Evolutionary conservation across 768 basidiomycete species (phyloP), one percentile per base, ranked within the genome.

Genomic region (Termitomyces sp.): DNA sequence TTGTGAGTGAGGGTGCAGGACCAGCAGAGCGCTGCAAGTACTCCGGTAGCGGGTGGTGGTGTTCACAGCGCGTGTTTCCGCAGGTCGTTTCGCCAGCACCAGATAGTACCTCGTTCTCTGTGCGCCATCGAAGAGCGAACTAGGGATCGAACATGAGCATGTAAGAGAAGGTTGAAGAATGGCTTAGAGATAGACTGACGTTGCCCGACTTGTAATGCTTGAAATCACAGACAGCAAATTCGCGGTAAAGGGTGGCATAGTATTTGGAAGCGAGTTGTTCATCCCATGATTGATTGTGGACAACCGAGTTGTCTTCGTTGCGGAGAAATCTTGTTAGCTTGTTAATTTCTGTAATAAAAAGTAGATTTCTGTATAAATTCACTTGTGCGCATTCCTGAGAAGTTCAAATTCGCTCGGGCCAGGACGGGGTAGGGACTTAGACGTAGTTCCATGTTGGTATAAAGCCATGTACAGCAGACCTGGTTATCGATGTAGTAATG

Each of bases 201-300:
- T 90, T 88, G 15, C 92, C 91, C 0, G 89, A 85, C 73, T 94
- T 97, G 78, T 91, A 97, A 67, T 98, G 96, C 74, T 98, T 98
- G 58, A 98, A 75, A 71, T 98, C 93, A 66, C 91, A 94, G 21
- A 94, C 76, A 0, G 91, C 92, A 64, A 87, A 98, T 70, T 98
- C 95, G 60, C 92, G 88, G 68, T 93, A 97, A 3, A 98, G 81
- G 62, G 73, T 89, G 12, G 79, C 74, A 64, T 98, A 95, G 74
- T 95, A 98, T 64, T 94, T 95, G 59, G 80, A 76, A 0, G 96
- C 95, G 28, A 98, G 76, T 58, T 84, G 77, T 47, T 95, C 91
- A 65, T 95, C 85, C 91, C 94, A 98, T 1, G 83, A 74, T 7
- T 71, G 63, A 4, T 70, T 67, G 4, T 65, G 56, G 40, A 79